phyloP scores from a whole-genome alignment of 257 asterid species.

The Scutellaria baicalensis region DNA sequence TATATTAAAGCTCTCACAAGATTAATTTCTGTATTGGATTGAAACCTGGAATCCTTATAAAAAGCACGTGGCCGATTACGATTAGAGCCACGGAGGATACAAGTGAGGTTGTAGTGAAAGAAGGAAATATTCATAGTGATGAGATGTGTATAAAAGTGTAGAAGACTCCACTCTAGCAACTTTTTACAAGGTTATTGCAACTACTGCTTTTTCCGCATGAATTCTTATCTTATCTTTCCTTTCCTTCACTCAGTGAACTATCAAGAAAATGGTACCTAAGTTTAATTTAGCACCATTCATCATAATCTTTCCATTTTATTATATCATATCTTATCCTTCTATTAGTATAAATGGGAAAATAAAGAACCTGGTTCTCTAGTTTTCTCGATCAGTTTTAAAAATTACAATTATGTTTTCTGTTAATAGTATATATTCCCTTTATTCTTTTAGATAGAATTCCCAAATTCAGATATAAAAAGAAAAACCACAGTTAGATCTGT shows the following conservation, averaged over 20 bases:
- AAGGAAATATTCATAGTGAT: neutral
- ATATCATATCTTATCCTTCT: neutral
- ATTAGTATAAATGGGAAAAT: slow-evolving; percentile 1
- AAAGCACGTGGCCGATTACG: neutral
- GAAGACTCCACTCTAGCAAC: neutral
- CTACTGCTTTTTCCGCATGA: neutral
- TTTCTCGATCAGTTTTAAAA: slow-evolving; percentile 1
- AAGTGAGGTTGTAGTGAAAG: slow-evolving; percentile 1
- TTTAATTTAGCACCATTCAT: neutral
- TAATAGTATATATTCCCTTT: too few species aligned
- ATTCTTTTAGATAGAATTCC: too few species aligned
- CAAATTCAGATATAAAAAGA: too few species aligned
- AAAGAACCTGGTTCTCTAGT: slow-evolving; percentile 9
- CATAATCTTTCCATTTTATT: neutral
- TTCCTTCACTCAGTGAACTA: neutral
- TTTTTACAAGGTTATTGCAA: neutral
- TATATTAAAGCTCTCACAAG: too few species aligned
- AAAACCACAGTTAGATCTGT: too few species aligned
- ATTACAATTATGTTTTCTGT: neutral
- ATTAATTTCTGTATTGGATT: too few species aligned
- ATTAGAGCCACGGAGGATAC: slow-evolving; percentile 6
- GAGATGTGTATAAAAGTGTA: neutral
- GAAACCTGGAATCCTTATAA: neutral
- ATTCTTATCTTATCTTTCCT: neutral
- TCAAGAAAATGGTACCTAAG: neutral